Conservation (phyloP, 2,329 filamentous ascomycete genomes). For the Parastagonospora nodorum region DNA sequence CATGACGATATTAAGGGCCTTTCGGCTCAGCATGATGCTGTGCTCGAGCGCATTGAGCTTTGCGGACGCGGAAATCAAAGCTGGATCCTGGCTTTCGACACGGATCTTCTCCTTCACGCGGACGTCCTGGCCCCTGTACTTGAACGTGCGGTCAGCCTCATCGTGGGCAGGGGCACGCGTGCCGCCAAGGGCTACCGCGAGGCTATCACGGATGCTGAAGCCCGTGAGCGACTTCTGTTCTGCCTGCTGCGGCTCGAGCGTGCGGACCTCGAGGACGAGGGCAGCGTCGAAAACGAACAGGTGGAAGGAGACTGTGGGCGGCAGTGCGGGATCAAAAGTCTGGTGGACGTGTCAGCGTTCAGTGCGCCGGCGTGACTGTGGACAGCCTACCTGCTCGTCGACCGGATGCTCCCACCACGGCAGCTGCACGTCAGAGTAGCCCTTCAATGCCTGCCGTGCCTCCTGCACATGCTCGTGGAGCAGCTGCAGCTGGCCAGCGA, state of each 20-base stretch:
- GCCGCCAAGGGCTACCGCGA: slow-evolving; percentile 55
- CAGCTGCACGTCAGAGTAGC: slow-evolving; percentile 55
- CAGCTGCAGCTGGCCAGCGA: slow-evolving; percentile 62
- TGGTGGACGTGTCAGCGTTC: slow-evolving; percentile 22
- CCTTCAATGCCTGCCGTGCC: slow-evolving; percentile 64
- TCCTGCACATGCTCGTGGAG: slow-evolving; percentile 66
- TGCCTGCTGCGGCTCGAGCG: slow-evolving; percentile 61
- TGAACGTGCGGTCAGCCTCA: slow-evolving; percentile 78
- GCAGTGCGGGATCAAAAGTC: slow-evolving; percentile 67
- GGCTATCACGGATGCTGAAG: slow-evolving; percentile 62
- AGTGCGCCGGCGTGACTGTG: not conserved
- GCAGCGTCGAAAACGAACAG: slow-evolving; percentile 60
- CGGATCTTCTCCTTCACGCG: slow-evolving; percentile 87
- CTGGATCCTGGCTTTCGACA: slow-evolving; percentile 88
- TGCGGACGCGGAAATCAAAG: slow-evolving; percentile 78
- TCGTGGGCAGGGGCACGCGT: slow-evolving; percentile 50
- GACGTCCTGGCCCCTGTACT: slow-evolving; percentile 71
- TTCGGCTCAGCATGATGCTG: slow-evolving; percentile 70
- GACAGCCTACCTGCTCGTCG: slow-evolving; percentile 60
- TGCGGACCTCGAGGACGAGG: slow-evolving; percentile 67
- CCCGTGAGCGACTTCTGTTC: slow-evolving; percentile 39
- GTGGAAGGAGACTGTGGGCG: slow-evolving; percentile 75
- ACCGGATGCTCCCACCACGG: slow-evolving; percentile 62
- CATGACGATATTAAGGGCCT: slow-evolving; percentile 79
- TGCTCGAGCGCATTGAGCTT: slow-evolving; percentile 81